Percentiles rank a stretch among this genome's conserved stretches.
These are phyloP conservation scores for Penicillium rolfsii DNA, from an alignment of 2,329 filamentous ascomycete genomes.

Conservation along the genomic window DNA sequence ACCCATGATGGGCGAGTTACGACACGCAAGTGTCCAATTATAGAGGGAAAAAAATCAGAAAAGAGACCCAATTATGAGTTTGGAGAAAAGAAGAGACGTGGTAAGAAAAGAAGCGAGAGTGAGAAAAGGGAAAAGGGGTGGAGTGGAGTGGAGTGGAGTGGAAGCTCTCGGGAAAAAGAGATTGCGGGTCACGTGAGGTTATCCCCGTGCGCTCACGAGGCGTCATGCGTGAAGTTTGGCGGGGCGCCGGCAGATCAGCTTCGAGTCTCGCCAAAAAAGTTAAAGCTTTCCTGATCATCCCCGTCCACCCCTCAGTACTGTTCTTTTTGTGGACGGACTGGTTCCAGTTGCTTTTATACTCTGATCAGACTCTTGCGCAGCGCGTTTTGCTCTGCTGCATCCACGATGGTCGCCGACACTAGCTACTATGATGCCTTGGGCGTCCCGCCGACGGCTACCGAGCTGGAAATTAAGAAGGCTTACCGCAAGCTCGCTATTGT, in stretches of 20 bases:
- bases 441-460: constrained; percentile 80
- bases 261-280: neutral
- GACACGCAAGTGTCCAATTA: constrained; percentile 11
- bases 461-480: constrained; percentile 95
- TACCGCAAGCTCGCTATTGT: constrained; percentile 94
- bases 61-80: constrained; percentile 12
- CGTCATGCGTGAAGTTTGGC: constrained; percentile 8
- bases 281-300: neutral
- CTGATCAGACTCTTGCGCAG: neutral
- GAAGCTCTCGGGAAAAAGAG: constrained; percentile 1
- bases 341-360: neutral
- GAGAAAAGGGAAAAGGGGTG: constrained; percentile 10
- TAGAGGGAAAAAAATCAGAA: constrained; percentile 14
- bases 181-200: neutral
- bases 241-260: constrained; percentile 2
- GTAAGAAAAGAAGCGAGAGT: constrained; percentile 2
- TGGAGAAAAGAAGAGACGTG: constrained; percentile 11
- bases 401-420: constrained; percentile 80
- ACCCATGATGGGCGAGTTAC: constrained; percentile 40
- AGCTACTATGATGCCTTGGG: constrained; percentile 85
- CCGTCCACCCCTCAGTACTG: neutral
- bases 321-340: neutral
- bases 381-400: constrained; percentile 8
- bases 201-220: constrained; percentile 3
- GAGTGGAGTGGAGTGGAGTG: too few species aligned